Evolutionary conservation across 306 rosid species (phyloP), one percentile per base, ranked within the genome.

Genomic region (Glycine soja): DNA sequence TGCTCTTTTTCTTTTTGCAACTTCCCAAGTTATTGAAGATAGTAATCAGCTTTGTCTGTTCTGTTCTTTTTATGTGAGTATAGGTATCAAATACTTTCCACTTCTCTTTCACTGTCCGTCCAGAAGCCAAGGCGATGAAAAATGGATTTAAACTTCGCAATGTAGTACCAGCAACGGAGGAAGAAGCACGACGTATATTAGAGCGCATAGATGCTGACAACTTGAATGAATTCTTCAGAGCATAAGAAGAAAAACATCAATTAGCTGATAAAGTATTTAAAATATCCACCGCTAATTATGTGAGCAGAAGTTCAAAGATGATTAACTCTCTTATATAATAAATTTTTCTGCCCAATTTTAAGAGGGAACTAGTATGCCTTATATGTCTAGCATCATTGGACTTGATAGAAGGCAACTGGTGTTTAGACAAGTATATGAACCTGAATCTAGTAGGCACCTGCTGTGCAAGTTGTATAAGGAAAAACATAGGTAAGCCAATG

Each of bases 131-230:
- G 86, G 92, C 91, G 3, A 75, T n/a, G 24, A 86, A 85, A 75
- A 86, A 87, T 51, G 89, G 90, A 74, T 85, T 84, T 34, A 91
- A 77, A 71, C 83, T 95, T 69, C 82, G 95, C 51, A 90, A 85
- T 1, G 97, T 93, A 48, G 98, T 95, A 81, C 99, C 98, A 0
- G 90, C 97, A n/a, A 91, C 99, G 1, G 99, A 89, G 86, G 99
- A 95, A 88, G 99, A 93, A 90, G 99, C 99, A 0, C 90, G 80
- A 12, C 93, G 87, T 3, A 84, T 95, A 56, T 81, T 95, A 43
- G 97, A 92, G 80, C 94, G 94, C 63, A 89, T 90, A 87, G 98
- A 90, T 84, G 93, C 97, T 48, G 97, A 89, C 73, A 82, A 86
- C 81, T 78, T 89, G 88, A 56, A 51, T 19, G 63, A 74, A 8